phyloP scores from a whole-genome alignment of 177 flowering plant genomes.

The Vitis hybrid region DNA sequence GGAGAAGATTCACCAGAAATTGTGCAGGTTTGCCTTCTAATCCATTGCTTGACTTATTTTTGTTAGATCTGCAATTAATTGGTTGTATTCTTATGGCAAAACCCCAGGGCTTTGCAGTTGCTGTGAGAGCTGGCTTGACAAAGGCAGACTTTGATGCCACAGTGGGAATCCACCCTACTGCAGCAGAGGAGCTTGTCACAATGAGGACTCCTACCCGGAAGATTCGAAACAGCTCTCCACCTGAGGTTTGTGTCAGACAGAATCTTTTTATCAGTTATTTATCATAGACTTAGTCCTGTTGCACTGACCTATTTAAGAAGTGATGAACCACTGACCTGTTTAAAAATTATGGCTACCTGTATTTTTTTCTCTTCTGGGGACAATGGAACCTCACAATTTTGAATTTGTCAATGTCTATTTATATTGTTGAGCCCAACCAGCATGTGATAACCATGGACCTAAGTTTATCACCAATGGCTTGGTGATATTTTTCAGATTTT shows the following conservation, averaged over 20 bases:
- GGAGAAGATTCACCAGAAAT: constrained; percentile 95
- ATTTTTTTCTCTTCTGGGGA: too few species aligned
- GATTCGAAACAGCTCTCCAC: constrained; percentile 48
- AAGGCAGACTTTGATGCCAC: constrained; percentile 93
- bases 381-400: constrained; percentile 20
- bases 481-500: too few species aligned
- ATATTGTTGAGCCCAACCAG: too few species aligned
- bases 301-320: too few species aligned
- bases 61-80: constrained; percentile 6
- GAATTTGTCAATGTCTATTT: too few species aligned
- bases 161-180: constrained; percentile 90
- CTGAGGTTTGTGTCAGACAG: constrained; percentile 56
- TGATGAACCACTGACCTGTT: too few species aligned
- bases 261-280: not conserved
- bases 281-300: too few species aligned
- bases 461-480: too few species aligned
- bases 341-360: too few species aligned
- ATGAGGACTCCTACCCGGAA: constrained; percentile 90
- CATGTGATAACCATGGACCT: too few species aligned
- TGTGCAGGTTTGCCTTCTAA: constrained; percentile 60
- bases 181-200: constrained; percentile 92
- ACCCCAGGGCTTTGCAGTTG: constrained; percentile 89
- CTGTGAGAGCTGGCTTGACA: constrained; percentile 91
- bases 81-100: not conserved
- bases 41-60: not conserved